Evolutionary conservation across 495 filamentous ascomycete species (phyloP).

Genomic region (Acidiella bohemica): DNA sequence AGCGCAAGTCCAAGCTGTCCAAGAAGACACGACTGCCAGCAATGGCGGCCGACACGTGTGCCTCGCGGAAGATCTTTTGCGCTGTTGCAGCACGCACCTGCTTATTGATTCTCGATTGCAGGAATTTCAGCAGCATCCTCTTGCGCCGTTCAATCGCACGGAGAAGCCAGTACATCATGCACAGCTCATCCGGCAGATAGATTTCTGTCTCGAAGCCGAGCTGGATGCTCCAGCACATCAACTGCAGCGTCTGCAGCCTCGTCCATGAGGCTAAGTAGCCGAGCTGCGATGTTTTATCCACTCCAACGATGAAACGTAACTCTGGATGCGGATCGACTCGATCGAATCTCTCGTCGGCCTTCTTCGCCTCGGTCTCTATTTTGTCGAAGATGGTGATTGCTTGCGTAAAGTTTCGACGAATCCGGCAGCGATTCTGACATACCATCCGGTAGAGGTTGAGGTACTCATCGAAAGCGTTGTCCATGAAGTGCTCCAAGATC

Average conservation of each 20-base stretch:
- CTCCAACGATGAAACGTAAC: too few species aligned
- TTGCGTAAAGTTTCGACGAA: slow-evolving; percentile 73
- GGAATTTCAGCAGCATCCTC: slow-evolving; percentile 1
- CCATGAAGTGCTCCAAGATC: slow-evolving; percentile 68
- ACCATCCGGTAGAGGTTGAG: slow-evolving; percentile 68
- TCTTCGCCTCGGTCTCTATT: slow-evolving; percentile 54
- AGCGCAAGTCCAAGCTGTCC: background rate
- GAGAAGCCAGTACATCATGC: slow-evolving; percentile 77
- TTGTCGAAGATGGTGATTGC: slow-evolving; percentile 70
- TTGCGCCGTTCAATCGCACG: slow-evolving; percentile 1
- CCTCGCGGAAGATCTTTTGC: background rate
- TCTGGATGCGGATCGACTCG: background rate
- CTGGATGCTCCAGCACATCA: slow-evolving; percentile 80
- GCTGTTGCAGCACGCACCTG: too few species aligned
- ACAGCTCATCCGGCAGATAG: slow-evolving; percentile 75
- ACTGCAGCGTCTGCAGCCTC: slow-evolving; percentile 71
- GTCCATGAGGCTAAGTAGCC: slow-evolving; percentile 79
- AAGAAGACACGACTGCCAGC: background rate
- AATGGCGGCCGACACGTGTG: slow-evolving; percentile 2
- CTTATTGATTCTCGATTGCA: background rate
- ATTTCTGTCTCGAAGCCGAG: slow-evolving; percentile 92
- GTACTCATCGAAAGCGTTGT: slow-evolving; percentile 58
- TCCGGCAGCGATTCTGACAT: slow-evolving; percentile 79
- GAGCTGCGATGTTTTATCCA: slow-evolving; percentile 40
- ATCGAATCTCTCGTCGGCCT: slow-evolving; percentile 8